A percentile compares a stretch with the other conserved stretches of the same genome.
phyloP scores from a whole-genome alignment of 2,329 filamentous ascomycete genomes.

The Lecanoromycetidae sp. region DNA sequence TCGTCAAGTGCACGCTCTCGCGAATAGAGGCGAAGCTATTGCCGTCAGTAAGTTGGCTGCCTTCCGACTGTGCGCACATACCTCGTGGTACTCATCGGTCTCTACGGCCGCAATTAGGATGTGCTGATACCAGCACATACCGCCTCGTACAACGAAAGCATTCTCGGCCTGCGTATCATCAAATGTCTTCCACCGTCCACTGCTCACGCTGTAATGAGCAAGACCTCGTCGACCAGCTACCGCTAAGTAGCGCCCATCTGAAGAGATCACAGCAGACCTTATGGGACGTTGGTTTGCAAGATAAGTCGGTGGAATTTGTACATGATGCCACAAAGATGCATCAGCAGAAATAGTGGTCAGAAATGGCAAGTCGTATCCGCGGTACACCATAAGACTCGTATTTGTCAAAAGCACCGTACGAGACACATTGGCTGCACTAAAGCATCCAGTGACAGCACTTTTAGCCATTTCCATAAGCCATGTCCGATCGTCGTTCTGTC shows the following conservation, averaged over 20 bases:
- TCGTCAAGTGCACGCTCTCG: conserved; percentile 68
- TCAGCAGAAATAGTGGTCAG: conserved; percentile 86
- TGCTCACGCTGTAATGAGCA: conserved; percentile 90
- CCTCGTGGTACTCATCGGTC: conserved; percentile 64
- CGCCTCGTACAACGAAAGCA: conserved; percentile 82
- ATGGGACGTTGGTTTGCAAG: conserved; percentile 91
- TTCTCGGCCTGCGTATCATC: conserved; percentile 68
- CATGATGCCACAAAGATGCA: conserved; percentile 86
- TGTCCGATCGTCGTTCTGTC: conserved; percentile 59
- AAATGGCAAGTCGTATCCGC: conserved; percentile 83
- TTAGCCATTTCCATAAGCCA: conserved; percentile 88
- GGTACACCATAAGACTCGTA: conserved; percentile 79
- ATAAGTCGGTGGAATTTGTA: conserved; percentile 73
- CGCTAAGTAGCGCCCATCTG: conserved; percentile 86
- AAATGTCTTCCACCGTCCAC: conserved; percentile 92
- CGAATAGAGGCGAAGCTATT: conserved; percentile 75
- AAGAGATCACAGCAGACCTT: conserved; percentile 70
- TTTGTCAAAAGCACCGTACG: conserved; percentile 81
- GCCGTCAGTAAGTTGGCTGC: neutral
- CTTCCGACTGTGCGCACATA: conserved; percentile 22
- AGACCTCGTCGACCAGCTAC: conserved; percentile 88
- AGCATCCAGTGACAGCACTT: conserved; percentile 85
- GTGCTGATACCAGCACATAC: conserved; percentile 98
- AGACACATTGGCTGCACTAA: conserved; percentile 80
- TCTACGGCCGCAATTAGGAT: conserved; percentile 91